Evolutionary conservation across 139 green algal species (phyloP), one percentile per base, ranked within the genome.

Genomic region (Yamagishiella unicocca): DNA sequence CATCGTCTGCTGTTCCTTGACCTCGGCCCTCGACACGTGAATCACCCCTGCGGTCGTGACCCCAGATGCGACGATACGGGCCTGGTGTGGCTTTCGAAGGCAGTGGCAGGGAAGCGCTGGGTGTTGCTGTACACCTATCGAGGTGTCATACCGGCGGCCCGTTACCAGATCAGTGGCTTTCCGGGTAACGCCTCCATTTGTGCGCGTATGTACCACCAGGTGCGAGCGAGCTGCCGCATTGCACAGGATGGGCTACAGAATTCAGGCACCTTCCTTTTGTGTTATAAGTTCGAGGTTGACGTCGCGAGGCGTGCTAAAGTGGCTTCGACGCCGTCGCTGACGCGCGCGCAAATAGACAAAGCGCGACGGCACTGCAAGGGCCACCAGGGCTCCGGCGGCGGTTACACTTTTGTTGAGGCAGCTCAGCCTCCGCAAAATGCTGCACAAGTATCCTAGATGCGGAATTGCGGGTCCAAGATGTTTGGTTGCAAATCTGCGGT

Each of bases 41-140:
- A 12, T 12, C 12, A 17, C 50, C 12, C 50, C 50, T 58, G 50
- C 50, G 17, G 12, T 58, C 50, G 12, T 17, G 12, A 25, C 50
- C 12, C 50, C 67, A 76, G 67, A 21, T 76, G 67, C 35, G 38
- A 50, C 31, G 27, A 45, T 14, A 14, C 4, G 17, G 67, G 67
- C 33, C 67, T 76, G 38, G n/a, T 35, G 4, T 76, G 67, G 67
- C 35, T 76, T 17, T 53, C 33, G 12, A 12, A 14, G 21, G 67
- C 67, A 24, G 67, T n/a, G 67, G 35, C 9, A 6, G 35, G 67
- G 2, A 33, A 79, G 40, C 71, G 71, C 40, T 79, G 71, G 71
- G 17, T 79, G 2, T 35, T 25, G 76, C 76, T 83, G 53, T 83
- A 70, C 33, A 64, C n/a, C 8, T 83, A 83, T 33, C 54, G 76